Base-by-base conservation (phyloP, 768 basidiomycete genomes). In the Mycena floridula region DNA sequence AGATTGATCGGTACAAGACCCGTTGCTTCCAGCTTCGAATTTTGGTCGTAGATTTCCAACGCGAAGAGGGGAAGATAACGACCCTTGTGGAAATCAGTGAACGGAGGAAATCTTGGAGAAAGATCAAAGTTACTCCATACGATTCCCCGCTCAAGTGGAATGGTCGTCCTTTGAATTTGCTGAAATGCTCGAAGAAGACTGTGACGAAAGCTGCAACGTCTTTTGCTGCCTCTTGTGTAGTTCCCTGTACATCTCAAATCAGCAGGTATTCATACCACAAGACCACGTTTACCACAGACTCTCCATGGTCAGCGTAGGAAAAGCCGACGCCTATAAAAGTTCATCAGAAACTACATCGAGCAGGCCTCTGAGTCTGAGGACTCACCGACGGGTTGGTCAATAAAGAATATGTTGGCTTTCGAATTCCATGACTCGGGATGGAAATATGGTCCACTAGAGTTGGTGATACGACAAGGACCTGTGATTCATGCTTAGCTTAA, bases 171-270 rank as follows among this genome's bases (percentile, higher is more conserved):
- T 76, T 69, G 61, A 79, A 77, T 46, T 73, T 62, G 26, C 51
- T 63, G 52, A 81, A 80, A 25, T 71, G 64, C 47, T 77, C 73
- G 32, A 77, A 78, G 58, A 79, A 79, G 43, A 81, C 70, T 13
- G 67, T 61, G 2, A 79, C 61, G 46, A 79, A n/a, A n/a, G n/a
- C n/a, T n/a, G n/a, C n/a, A n/a, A n/a, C n/a, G n/a, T n/a, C n/a
- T n/a, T n/a, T n/a, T 72, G 9, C 79, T 70, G 43, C 79, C 77
- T 30, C 66, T 60, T 1, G 75, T 73, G 6, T 74, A 77, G 36
- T 77, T 72, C 49, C 74, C 68, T 0, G 76, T 76, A 5, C 68
- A 76, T 45, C 65, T 64, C 41, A 74, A 68, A 2, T 43, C 46
- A 52, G 73, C 63, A 2, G 62, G 25, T 73, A 70, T 1, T 70